Conservation (phyloP, 805 yeast species). For the Ogataea thermomethanolica region DNA sequence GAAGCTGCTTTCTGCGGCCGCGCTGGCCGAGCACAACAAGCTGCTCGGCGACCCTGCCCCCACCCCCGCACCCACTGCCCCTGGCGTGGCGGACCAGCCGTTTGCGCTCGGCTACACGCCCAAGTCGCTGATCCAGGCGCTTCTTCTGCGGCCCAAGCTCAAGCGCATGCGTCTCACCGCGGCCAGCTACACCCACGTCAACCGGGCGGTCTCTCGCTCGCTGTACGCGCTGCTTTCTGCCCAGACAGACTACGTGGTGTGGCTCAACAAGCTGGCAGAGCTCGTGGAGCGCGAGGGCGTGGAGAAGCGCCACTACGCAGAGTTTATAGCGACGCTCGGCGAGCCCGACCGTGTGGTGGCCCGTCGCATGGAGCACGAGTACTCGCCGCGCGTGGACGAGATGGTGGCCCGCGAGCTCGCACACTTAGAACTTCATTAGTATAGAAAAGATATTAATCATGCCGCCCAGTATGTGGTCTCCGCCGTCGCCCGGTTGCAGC, state of each 20-base stretch:
- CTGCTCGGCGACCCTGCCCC: slow-evolving; percentile 1
- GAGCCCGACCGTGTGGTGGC: slow-evolving; percentile 7
- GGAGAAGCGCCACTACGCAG: slow-evolving; percentile 7
- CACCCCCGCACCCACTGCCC: too few species aligned
- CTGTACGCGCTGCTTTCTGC: slow-evolving; percentile 40
- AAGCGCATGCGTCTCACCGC: slow-evolving; percentile 36
- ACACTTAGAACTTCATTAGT: slow-evolving; percentile 15
- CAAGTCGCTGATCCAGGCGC: slow-evolving; percentile 53
- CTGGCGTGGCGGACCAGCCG: background rate
- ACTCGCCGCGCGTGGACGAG: slow-evolving; percentile 13
- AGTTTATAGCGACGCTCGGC: slow-evolving; percentile 18
- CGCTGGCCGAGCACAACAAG: slow-evolving; percentile 18
- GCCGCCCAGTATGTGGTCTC: slow-evolving; percentile 3
- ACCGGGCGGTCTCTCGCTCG: slow-evolving; percentile 57
- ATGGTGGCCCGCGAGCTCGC: slow-evolving; percentile 6
- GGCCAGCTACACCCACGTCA: slow-evolving; percentile 50
- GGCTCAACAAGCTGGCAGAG: slow-evolving; percentile 30
- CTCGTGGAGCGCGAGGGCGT: slow-evolving; percentile 29
- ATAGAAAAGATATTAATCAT: slow-evolving; percentile 20
- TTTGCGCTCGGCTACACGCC: slow-evolving; percentile 34
- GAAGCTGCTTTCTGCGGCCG: slow-evolving; percentile 17
- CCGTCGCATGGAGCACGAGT: slow-evolving; percentile 5
- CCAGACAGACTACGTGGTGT: slow-evolving; percentile 17
- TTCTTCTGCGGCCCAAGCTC: slow-evolving; percentile 50
- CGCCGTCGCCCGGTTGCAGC: slow-evolving; percentile 1